Evolutionary conservation across 2,329 filamentous ascomycete species (phyloP).

Genomic region (Colletotrichum sp.): DNA sequence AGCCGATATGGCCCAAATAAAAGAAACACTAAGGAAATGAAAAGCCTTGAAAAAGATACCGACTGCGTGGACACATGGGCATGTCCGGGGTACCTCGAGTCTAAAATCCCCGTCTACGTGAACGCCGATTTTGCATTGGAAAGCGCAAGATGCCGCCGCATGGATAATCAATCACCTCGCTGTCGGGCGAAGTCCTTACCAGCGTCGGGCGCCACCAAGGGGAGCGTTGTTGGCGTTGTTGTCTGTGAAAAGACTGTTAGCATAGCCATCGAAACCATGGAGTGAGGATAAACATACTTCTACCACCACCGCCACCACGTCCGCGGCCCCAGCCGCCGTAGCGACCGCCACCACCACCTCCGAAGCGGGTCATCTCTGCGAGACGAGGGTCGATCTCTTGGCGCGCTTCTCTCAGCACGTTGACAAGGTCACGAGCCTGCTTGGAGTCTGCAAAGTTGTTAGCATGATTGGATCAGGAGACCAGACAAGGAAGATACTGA

Average conservation of each 20-base stretch:
- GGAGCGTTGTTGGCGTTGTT: constrained; percentile 58
- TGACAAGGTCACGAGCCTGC: constrained; percentile 95
- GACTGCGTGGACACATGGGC: not conserved
- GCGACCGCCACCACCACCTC: constrained; percentile 81
- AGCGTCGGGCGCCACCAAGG: constrained; percentile 51
- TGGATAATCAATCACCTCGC: constrained; percentile 4
- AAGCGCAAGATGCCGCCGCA: constrained; percentile 17
- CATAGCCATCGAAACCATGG: constrained; percentile 18
- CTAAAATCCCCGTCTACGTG: constrained; percentile 19
- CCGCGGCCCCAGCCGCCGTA: constrained; percentile 74
- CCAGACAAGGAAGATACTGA: constrained; percentile 57
- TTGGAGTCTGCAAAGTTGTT: constrained; percentile 72
- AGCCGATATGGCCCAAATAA: constrained; percentile 3
- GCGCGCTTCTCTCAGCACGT: constrained; percentile 93
- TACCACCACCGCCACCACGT: constrained; percentile 54
- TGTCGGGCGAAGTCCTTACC: constrained; percentile 40
- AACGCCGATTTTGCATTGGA: constrained; percentile 21
- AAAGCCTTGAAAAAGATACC: constrained; percentile 8
- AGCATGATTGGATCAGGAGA: constrained; percentile 28
- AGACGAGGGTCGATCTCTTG: constrained; percentile 97
- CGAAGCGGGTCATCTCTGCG: constrained; percentile 92
- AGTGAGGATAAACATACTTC: constrained; percentile 49
- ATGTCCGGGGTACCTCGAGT: constrained; percentile 7
- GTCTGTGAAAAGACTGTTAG: constrained; percentile 36
- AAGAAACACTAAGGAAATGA: not conserved